Base-by-base conservation (phyloP, 164 flowering plant genomes). In the Buxus sempervirens region DNA sequence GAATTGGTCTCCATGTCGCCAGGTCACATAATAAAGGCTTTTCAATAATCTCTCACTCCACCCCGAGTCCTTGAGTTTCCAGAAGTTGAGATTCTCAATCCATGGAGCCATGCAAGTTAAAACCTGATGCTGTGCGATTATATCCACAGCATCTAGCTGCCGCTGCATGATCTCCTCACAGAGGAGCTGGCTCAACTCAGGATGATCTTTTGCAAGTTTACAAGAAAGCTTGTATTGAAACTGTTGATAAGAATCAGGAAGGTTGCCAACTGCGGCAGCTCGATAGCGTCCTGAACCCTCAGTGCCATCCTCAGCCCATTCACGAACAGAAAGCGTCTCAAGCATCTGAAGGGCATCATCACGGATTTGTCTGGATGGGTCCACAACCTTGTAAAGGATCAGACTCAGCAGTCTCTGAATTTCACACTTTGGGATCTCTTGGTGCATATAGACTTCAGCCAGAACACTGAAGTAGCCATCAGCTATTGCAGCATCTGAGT, bases 21-120 rank as follows among this genome's bases (percentile, higher is more conserved):
- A 96, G 4, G 98, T 93, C 60, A 96, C 99, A 72, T 96, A 96
- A 67, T 96, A 96, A 75, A 96, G 90, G 68, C 97, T 90, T 78
- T 96, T 96, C 60, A 96, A 69, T 72, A 93, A 75, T 69, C 99
- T 86, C 55, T 93, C 97, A 68, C 95, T 88, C 99, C 99, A 96
- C n/a, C 96, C 99, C 0, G 94, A 87, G 61, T 96, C 97, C 80
- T 90, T 90, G 64, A 91, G 91, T 76, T 88, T 90, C 94, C 87
- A 87, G 67, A 96, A 93, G 73, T 93, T 92, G 20, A 96, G 88
- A 77, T 92, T 96, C 79, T 96, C 97, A 68, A 96, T 96, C 99
- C 99, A 93, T n/a, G 99, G 99, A 76, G 98, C 99, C 97, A 96
- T 91, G 84, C 99, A 96, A 25, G 99, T 96, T 60, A 96, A 72